Base-by-base conservation (phyloP, 2,329 filamentous ascomycete genomes). In the Fusarium chaquense region DNA sequence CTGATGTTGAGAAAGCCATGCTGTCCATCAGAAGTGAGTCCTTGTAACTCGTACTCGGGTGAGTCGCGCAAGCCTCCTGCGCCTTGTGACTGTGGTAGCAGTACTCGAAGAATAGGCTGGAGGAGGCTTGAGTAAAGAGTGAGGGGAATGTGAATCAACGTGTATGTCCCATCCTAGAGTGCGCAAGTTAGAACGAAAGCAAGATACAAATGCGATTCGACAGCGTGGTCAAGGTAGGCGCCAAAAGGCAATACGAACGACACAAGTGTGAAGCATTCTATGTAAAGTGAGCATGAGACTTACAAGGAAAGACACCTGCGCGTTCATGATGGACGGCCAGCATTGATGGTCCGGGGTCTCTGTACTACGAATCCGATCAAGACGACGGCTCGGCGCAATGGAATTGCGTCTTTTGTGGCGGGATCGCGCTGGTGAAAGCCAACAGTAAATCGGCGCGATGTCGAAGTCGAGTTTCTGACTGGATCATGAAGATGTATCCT, bases 1-100 rank as follows among this genome's bases (percentile, higher is more conserved):
- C 93, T 97, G 72, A 99, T 90, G 79, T 98, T 98, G 78, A 98
- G 87, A 79, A 99, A 98, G 45, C 90, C 89, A 80, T 96, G 91
- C 76, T 86, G 86, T 66, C 84, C 82, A 67, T 86, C 85, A 44
- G 80, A 66, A 5, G 83, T 84, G 44, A 87, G 79, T 20, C 84
- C 85, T 64, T 85, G 82, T 45, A 83, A 76, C 44, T 78, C 76
- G 50, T 78, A 76, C 63, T 81, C 76, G 51, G 79, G 75, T 24
- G 77, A 78, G 54, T 78, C 77, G 59, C 62, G 64, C 61, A 67
- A 80, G 75, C 73, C 82, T 78, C 73, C 72, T 58, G 81, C 71
- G 59, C 76, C 78, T 61, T 85, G 81, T 22, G 81, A 82, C 65
- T 88, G 85, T 16, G 94, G 93, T 58, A 97, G 88, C 46, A 98